A percentile compares a stretch with the other conserved stretches of the same genome.
Conservation (phyloP, 2,329 filamentous ascomycete species). For the Bipolaris victoriae region DNA sequence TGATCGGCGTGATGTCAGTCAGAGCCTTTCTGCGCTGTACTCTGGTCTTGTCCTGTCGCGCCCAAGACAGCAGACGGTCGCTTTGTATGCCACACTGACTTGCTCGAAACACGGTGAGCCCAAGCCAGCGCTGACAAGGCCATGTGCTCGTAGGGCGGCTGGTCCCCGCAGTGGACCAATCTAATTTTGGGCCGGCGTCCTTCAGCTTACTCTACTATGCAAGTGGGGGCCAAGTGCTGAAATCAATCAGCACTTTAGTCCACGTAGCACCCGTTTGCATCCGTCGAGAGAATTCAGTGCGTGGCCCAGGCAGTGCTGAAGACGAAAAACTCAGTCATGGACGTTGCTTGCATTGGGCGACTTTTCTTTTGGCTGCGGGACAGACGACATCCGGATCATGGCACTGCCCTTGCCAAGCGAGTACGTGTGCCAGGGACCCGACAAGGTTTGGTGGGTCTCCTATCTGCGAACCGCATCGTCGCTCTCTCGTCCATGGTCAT, state of each 20-base stretch:
- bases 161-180: constrained; percentile 15
- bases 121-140: background rate
- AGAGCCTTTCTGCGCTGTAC: background rate
- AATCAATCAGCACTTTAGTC: constrained; percentile 5
- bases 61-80: background rate
- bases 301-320: background rate
- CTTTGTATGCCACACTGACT: background rate
- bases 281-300: background rate
- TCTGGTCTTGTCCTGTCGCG: background rate
- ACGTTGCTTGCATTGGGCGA: background rate
- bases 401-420: constrained; percentile 8
- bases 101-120: constrained; percentile 2
- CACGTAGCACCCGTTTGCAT: background rate
- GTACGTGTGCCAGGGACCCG: background rate
- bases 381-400: constrained; percentile 1
- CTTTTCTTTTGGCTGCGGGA: constrained; percentile 5
- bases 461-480: background rate
- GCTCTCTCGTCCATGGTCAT: background rate
- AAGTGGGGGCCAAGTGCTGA: constrained; percentile 11
- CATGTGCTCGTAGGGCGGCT: constrained; percentile 3
- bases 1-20: constrained; percentile 33
- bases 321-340: background rate
- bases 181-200: constrained; percentile 23
- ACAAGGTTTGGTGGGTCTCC: constrained; percentile 8
- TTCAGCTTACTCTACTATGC: constrained; percentile 15